Evolutionary conservation across 2,329 filamentous ascomycete genomes (phyloP), one percentile per base, ranked within the genome.

Genomic region (Fusarium tricinctum): DNA sequence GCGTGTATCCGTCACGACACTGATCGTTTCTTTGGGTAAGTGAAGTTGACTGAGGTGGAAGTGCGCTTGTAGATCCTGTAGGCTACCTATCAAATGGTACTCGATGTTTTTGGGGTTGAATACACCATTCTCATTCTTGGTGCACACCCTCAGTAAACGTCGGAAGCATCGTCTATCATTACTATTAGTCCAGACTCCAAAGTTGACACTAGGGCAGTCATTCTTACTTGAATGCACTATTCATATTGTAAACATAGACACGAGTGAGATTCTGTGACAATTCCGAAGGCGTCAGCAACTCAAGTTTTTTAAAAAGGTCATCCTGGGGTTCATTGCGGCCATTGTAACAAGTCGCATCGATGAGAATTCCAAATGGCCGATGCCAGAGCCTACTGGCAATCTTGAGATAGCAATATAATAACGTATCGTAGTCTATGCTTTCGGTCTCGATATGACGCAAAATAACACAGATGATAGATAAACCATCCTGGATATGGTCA

Each of bases 241-340:
- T 92, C 89, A 91, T 91, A 73, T 92, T 92, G 77, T 92, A 91
- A 17, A 92, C 83, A 68, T 91, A 92, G 40, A 91, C 83, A 38
- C 88, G 83, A 2, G 85, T 82, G 6, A 91, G 79, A 61, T 89
- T 86, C 51, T 82, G 83, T 3, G 85, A 83, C 44, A 91, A 76
- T 70, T 92, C 89, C 0, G 83, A 82, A 0, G 89, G 89, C 5
- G 87, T 88, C 5, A 92, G 81, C 13, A 86, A 78, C 72, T 91
- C 88, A 10, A 91, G 78, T 70, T 86, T 89, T 53, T 86, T 86
- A 72, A 91, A 89, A 3, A 91, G 78, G 19, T 89, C 86, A 72
- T 92, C 89, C 63, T 87, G 86, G 14, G 88, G 85, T 67, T 91
- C 89, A 56, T 86, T 88, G 61, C 88, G 85, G n/a, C 88, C 88